Evolutionary conservation across 2,329 filamentous ascomycete genomes (phyloP).

Genomic region (Penicillium sclerotigenum): DNA sequence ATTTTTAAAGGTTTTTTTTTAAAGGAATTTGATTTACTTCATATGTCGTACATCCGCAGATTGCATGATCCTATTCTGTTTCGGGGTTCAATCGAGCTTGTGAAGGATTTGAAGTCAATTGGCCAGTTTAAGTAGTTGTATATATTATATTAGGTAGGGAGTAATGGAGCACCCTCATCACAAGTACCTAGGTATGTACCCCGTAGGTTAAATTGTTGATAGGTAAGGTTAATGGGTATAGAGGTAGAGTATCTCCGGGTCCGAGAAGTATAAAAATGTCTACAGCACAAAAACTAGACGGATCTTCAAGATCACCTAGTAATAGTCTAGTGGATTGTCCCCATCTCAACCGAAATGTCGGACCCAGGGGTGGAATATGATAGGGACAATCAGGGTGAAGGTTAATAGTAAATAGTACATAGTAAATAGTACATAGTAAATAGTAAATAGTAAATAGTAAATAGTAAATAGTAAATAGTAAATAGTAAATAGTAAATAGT

Average conservation of each 20-base stretch:
- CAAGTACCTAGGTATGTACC: neutral
- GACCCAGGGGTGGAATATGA: conserved; percentile 18
- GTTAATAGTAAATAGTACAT: too few relatives aligned
- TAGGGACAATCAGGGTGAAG: neutral
- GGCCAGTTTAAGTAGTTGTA: neutral
- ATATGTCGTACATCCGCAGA: conserved; percentile 3
- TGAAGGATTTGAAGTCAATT: neutral
- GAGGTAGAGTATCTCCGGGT: neutral
- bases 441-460: neutral
- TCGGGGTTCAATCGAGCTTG: neutral
- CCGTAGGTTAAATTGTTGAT: neutral
- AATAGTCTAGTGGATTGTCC: conserved; percentile 3
- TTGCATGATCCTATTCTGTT: neutral
- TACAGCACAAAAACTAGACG: neutral
- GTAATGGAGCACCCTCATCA: fast-evolving
- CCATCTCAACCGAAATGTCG: conserved; percentile 21
- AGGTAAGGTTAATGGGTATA: neutral
- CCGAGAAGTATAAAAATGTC: neutral
- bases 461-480: too few relatives aligned
- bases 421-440: neutral
- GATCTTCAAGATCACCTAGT: neutral
- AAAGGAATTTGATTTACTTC: neutral
- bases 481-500: neutral
- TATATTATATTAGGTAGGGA: neutral
- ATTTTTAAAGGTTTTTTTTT: neutral